Evolutionary conservation across 345 rosid genomes (phyloP).

Genomic region (Nasturtium officinale): DNA sequence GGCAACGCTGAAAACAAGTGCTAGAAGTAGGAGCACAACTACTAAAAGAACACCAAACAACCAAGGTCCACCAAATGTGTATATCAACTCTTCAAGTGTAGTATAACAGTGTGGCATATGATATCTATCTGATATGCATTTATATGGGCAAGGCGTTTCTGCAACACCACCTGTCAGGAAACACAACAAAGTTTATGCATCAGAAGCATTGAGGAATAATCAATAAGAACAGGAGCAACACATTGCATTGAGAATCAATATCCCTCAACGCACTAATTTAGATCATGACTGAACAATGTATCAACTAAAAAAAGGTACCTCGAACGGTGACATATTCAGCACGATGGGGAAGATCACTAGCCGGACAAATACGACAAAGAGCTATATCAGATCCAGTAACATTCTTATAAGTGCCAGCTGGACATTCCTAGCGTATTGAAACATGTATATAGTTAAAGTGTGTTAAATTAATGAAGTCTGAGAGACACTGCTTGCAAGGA

Average conservation of each 20-base stretch:
- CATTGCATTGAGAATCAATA: not conserved
- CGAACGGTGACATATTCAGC: conserved; percentile 64
- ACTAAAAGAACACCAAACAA: conserved; percentile 70
- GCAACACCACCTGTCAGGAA: conserved; percentile 75
- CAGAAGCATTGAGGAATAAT: conserved; percentile 5
- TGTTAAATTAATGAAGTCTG: conserved; percentile 10
- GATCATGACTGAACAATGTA: not conserved
- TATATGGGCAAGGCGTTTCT: conserved; percentile 83
- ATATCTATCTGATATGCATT: conserved; percentile 80
- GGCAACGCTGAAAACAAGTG: conserved; percentile 91
- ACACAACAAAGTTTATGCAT: conserved; percentile 12
- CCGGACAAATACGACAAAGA: conserved; percentile 69
- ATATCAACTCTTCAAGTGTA: conserved; percentile 80
- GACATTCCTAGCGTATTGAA: conserved; percentile 71
- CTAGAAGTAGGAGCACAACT: conserved; percentile 74
- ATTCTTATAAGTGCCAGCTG: conserved; percentile 87
- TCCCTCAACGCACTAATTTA: not conserved
- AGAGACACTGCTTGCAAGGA: not conserved
- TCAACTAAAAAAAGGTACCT: conserved; percentile 42
- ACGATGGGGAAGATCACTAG: conserved; percentile 74
- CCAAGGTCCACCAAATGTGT: conserved; percentile 99
- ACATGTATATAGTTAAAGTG: not conserved
- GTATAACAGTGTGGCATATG: conserved; percentile 95
- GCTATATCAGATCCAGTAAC: conserved; percentile 70
- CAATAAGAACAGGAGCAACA: conserved; percentile 3